A percentile compares a stretch with the other conserved stretches of the same genome.
phyloP scores from a whole-genome alignment of 352 stramenopile species.

The Globisporangium cylindrosporum region DNA sequence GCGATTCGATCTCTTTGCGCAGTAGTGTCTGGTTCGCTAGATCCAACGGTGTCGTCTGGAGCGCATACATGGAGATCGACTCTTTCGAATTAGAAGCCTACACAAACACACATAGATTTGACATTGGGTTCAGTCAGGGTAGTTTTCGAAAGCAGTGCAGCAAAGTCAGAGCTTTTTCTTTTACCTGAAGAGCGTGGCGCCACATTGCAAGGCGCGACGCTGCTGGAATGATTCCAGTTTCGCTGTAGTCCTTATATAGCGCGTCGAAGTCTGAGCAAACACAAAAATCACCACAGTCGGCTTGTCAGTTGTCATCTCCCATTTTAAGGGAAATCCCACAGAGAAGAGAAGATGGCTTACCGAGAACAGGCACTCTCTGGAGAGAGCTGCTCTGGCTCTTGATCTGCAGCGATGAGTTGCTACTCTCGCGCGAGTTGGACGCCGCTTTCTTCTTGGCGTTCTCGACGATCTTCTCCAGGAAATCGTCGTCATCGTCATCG shows the following conservation, averaged over 20 bases:
- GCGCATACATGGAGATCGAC: slow-evolving; percentile 62
- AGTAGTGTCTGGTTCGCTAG: slow-evolving; percentile 48
- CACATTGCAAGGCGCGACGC: slow-evolving; percentile 51
- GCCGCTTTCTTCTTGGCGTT: slow-evolving; percentile 43
- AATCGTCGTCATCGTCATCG: slow-evolving; percentile 36
- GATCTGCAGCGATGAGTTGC: slow-evolving; percentile 54
- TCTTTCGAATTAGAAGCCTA: slow-evolving; percentile 28
- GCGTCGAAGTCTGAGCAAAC: slow-evolving; percentile 30
- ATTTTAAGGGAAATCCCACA: not conserved
- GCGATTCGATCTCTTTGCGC: slow-evolving; percentile 65
- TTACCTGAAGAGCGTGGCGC: slow-evolving; percentile 49
- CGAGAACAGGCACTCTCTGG: slow-evolving; percentile 18
- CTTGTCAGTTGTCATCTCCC: not conserved
- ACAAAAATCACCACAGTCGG: not conserved
- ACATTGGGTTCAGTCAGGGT: not conserved
- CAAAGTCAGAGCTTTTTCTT: too few relatives aligned
- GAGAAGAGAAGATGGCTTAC: not conserved
- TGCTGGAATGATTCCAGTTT: slow-evolving; percentile 35
- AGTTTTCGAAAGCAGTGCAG: not conserved
- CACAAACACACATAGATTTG: not conserved
- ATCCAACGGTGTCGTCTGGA: slow-evolving; percentile 62
- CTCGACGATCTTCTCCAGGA: slow-evolving; percentile 59
- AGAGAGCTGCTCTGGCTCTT: slow-evolving; percentile 49
- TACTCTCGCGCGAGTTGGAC: slow-evolving; percentile 48
- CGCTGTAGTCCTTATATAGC: slow-evolving; percentile 30